A percentile compares a stretch with the other conserved stretches of the same genome.
phyloP scores from a whole-genome alignment of 257 asterid species.

The Fraxinus anomala region DNA sequence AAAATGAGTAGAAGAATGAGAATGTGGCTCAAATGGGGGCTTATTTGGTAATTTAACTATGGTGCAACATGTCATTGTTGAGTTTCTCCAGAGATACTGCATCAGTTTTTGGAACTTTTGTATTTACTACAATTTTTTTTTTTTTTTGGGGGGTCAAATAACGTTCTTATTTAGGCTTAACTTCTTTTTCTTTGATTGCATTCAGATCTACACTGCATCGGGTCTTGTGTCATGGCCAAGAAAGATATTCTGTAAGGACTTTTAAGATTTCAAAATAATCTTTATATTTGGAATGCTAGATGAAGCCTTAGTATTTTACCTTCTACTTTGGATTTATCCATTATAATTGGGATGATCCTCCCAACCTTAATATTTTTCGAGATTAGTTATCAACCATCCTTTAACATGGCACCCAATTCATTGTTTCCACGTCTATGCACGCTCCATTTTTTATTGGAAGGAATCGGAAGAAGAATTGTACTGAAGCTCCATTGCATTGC shows the following conservation, averaged over 20 bases:
- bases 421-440: too few relatives aligned
- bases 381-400: conserved; percentile 1
- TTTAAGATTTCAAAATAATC: conserved; percentile 11
- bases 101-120: neutral
- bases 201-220: conserved; percentile 91
- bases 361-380: neutral
- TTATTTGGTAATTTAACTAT: too few relatives aligned
- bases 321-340: neutral
- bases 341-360: neutral
- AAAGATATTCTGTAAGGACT: conserved; percentile 86
- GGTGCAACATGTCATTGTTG: neutral
- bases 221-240: conserved; percentile 73
- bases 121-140: neutral
- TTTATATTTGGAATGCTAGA: neutral
- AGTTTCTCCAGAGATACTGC: neutral
- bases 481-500: neutral
- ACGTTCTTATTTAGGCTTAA: neutral
- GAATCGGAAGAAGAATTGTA: neutral
- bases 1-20: too few relatives aligned
- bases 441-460: too few relatives aligned
- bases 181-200: conserved; percentile 15
- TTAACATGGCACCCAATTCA: neutral
- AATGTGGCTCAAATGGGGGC: too few relatives aligned
- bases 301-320: neutral
- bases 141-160: neutral